Base-by-base conservation (phyloP, 2,329 filamentous ascomycete genomes). In the Talaromyces atroroseus region DNA sequence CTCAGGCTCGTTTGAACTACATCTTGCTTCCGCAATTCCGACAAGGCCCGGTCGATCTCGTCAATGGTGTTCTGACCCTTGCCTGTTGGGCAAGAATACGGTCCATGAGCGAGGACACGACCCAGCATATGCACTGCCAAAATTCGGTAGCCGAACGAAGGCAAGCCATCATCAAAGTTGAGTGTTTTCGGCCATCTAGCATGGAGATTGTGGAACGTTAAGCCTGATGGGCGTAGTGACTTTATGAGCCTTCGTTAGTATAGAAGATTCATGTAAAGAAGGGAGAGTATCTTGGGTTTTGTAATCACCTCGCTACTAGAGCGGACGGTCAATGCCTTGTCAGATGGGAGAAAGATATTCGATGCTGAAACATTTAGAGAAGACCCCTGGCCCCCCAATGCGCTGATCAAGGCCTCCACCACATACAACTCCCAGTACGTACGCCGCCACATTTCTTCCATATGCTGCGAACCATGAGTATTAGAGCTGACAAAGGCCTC, bases 341-440 rank as follows among this genome's bases (percentile, higher is more conserved):
- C 87, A 64, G 89, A 92, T 0, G 90, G 90, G 1, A 95, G 74
- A 5, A 79, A 81, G 7, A 89, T 86, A 60, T 87, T 82, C 7
- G 82, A 79, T 2, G 74, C 68, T 7, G 89, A 78, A 67, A 44
- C 51, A 36, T 61, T 60, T 21, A 66, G 51, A 14, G 50, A 60
- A 14, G 56, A 49, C 44, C 29, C 59, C 47, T 63, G 58, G 12
- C 62, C 59, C 8, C 61, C 18, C 58, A 92, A 83, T 4, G 88
- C 88, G 4, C 89, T 87, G 60, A 92, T 80, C 79, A 92, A 85
- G 48, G 86, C 88, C 65, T 92, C 89, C 12, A 88, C 81, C 12
- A 88, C 80, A 66, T 85, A 91, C 44, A 87, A 65, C 62, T 81
- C 89, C 90, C 90, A 95, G 88, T 89, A 95, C 0, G 90, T 95